A percentile compares a stretch with the other conserved stretches of the same genome.
Evolutionary conservation across 139 green algal genomes (phyloP).

Genomic region (Auxenochlorella pyrenoidosa): DNA sequence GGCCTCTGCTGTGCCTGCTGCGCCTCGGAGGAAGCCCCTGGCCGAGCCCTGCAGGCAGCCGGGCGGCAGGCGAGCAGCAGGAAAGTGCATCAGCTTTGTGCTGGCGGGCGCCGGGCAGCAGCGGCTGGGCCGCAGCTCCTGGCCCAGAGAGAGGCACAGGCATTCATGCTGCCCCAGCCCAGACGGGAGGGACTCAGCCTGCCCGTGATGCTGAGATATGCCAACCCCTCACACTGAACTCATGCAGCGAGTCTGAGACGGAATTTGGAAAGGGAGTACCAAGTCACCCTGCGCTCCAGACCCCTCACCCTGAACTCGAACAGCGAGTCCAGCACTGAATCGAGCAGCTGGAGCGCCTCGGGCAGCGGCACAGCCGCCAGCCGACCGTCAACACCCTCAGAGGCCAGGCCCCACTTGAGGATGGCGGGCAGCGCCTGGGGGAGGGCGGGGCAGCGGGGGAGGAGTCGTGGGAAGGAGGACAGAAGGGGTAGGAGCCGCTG

Average conservation of each 20-base stretch:
- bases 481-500: no score
- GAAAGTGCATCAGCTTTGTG: background rate
- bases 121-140: no score
- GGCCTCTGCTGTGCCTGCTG: no score
- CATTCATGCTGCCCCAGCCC: no score
- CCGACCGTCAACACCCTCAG: background rate
- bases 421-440: slow-evolving; percentile 54
- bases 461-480: background rate
- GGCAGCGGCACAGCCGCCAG: slow-evolving; percentile 22
- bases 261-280: background rate
- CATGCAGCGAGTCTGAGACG: no score
- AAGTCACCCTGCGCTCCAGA: background rate
- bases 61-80: background rate
- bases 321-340: background rate
- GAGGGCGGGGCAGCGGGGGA: background rate
- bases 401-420: slow-evolving; percentile 56
- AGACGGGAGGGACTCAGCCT: no score
- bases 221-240: no score
- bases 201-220: no score
- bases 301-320: slow-evolving; percentile 5
- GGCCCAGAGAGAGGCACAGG: no score
- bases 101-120: background rate
- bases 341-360: background rate
- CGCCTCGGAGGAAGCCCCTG: background rate
- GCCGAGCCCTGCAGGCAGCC: background rate